Evolutionary conservation across 805 yeast species (phyloP), one percentile per base, ranked within the genome.

Genomic region (Wickerhamomyces alni): DNA sequence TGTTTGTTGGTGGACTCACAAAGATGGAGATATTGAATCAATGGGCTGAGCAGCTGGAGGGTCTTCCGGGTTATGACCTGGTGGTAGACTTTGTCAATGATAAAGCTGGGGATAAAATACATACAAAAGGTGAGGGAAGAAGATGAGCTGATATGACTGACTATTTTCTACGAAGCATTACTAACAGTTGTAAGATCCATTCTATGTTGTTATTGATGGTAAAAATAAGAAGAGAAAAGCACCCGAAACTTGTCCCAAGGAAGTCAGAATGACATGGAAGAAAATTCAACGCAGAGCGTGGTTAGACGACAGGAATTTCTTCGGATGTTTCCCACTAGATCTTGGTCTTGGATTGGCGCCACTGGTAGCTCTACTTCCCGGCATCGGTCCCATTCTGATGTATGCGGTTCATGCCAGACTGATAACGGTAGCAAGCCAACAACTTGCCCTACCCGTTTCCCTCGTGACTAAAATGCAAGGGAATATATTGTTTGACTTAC

Each of bases 291-390:
- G 65, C 37, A 72, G 76, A 44, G 97, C 97, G 0, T 89, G 96
- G 96, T 54, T 72, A 13, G 88, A 91, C 55, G 98, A 91, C 57
- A 73, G 74, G 48, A 86, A 94, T 57, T 75, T 87, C 52, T 68
- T 84, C 58, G 95, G 95, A 0, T 80, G 89, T 46, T 80, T 79
- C 34, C 80, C 84, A 11, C 69, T 75, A 47, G 88, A 79, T 61
- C 72, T 87, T 47, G 91, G 93, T 2, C 50, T 84, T 16, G 96
- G 96, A 0, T 60, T 82, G 53, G 91, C 83, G 1, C 93, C 96
- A 1, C 37, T 88, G 12, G 70, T 81, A 30, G 72, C 82, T 2
- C 62, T 87, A 8, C 40, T 91, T 9, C 98, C 98, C 0, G 82
- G 75, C 1, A 59, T 91, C n/a, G 98, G 98, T 0, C 95, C 97